These are phyloP conservation scores for Auriscalpium orientale DNA, from an alignment of 768 basidiomycete genomes.

Conservation along the genomic window DNA sequence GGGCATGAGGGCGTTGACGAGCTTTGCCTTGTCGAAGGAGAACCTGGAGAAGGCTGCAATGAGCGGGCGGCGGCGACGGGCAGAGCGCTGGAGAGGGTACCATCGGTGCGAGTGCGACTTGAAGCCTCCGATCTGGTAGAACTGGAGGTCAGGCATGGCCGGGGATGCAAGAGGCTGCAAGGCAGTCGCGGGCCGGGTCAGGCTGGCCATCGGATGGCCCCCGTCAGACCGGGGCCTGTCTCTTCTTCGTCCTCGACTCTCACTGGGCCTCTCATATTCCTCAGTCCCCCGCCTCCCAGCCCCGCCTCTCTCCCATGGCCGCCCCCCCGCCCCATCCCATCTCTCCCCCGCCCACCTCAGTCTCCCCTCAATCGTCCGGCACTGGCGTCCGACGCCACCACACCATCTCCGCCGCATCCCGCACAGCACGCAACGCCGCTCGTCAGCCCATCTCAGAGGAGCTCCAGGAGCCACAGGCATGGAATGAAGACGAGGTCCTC, in stretches of 20 bases:
- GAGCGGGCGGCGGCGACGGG: background rate
- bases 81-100: slow-evolving; percentile 3
- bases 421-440: slow-evolving; percentile 8
- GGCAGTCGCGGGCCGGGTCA: background rate
- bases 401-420: slow-evolving; percentile 15
- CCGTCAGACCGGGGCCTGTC: too few species aligned
- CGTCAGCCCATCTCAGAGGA: slow-evolving; percentile 15
- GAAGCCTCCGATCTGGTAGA: slow-evolving; percentile 16
- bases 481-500: slow-evolving; percentile 11
- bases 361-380: background rate
- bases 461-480: slow-evolving; percentile 12
- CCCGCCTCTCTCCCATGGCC: slow-evolving; percentile 1
- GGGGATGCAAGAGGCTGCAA: background rate
- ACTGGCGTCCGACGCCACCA: slow-evolving; percentile 14
- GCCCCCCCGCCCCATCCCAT: slow-evolving; percentile 8
- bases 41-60: background rate
- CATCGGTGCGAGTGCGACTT: slow-evolving; percentile 5
- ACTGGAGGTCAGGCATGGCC: background rate
- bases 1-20: slow-evolving; percentile 5
- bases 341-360: slow-evolving; percentile 10
- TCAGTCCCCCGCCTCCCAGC: too few species aligned
- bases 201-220: background rate
- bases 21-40: slow-evolving; percentile 3
- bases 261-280: too few species aligned
- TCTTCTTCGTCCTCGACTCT: background rate